Base-by-base conservation (phyloP, 2,329 filamentous ascomycete genomes). In the Ramularia collo-cygni region DNA sequence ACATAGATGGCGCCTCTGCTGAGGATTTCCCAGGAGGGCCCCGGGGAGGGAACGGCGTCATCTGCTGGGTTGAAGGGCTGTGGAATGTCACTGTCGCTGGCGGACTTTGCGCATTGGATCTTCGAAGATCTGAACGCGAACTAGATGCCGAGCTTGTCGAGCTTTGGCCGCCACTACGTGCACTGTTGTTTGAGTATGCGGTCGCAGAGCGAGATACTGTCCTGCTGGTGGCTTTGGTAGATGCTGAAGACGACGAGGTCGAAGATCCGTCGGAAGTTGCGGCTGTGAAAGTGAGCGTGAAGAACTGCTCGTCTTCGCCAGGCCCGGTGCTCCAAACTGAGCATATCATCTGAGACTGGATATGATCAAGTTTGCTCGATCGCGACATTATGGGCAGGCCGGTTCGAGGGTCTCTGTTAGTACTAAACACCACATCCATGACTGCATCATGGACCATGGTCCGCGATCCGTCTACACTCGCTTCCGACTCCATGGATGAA, bases 311-410 rank as follows among this genome's bases (percentile, higher is more conserved):
- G 14, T 73, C 70, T 29, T 83, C 76, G 6, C 21, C 21, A 10
- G 21, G 21, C 21, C 21, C 31, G 28, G 83, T 75, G n/a, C 75
- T 68, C 80, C 83, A 89, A 5, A 85, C 75, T 1, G 79, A 83
- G 15, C 88, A 76, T 33, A 87, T 85, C 80, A 88, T 85, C 48
- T 81, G 82, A 15, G 83, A 80, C 47, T 76, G 76, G 0, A 77
- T 60, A 21, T 70, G 64, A 62, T 52, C 46, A 2, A 50, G 31
- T 9, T 37, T 37, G 4, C 53, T 46, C 3, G 46, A 46, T 18
- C 54, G 50, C 10, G 45, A 41, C 2, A 68, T 35, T 59, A 62
- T 15, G 50, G 63, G 57, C 5, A 69, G 57, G 38, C 66, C 66
- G 0, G 59, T 60, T 26, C 35, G 36, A 0, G 55, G 38, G 36